Base-by-base conservation (phyloP, 805 yeast species). In the Phaffomyces opuntiae region DNA sequence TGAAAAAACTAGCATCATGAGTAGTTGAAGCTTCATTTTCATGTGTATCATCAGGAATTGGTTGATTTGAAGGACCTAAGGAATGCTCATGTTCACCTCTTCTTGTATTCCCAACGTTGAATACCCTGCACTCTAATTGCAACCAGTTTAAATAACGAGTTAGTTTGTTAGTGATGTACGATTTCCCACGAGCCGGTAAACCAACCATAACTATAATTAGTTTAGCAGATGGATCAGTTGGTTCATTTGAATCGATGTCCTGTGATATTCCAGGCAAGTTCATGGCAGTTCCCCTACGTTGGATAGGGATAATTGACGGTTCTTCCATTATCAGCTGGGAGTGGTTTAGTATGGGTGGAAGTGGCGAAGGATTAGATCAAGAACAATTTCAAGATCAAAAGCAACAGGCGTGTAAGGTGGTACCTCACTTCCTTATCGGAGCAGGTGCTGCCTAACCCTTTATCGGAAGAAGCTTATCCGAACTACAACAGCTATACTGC, bases 161-260 rank as follows among this genome's bases (percentile, higher is more conserved):
- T 40, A 91, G 72, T 61, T 93, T 91, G 64, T 89, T 91, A 43
- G 97, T 88, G 51, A 91, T 80, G 62, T 90, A 93, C 2, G 95
- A 85, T 63, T 91, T 91, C 4, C 99, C 99, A 45, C 97, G 72
- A 0, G 97, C 97, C 0, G 98, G 98, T 13, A 84, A 64, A 0
- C 99, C 99, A 14, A 91, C 96, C 98, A 91, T 91, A 17, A 93
- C 95, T 48, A 91, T 87, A 14, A 91, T 95, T 44, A 91, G 73
- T 59, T 88, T 85, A 13, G 89, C 79, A 1, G 48, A 45, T 4
- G 48, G 44, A 29, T 45, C 48, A 9, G 27, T 16, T 6, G 40
- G 42, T 11, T 40, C 31, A 29, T 11, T 36, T 7, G 36, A 5
- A 17, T 27, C 34, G 17, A 33, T 19, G 25, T 45, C 39, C 21